Evolutionary conservation across 345 rosid genomes (phyloP).

Genomic region (Hevea brasiliensis): DNA sequence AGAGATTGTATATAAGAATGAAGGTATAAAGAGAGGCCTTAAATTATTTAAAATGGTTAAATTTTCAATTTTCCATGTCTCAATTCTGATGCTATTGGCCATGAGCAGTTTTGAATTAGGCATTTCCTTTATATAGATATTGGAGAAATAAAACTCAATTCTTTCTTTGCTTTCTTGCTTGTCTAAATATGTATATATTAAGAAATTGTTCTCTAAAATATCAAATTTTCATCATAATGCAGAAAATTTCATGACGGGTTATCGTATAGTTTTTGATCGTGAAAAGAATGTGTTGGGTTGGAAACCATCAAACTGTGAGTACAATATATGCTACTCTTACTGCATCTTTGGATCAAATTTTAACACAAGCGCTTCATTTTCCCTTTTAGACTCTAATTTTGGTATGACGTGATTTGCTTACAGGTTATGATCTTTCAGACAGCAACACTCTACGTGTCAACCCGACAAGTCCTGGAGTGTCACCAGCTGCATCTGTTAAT

Average conservation of each 20-base stretch:
- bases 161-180: not conserved
- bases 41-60: too few species aligned
- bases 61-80: too few species aligned
- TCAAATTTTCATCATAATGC: conserved; percentile 19
- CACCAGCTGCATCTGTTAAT: conserved; percentile 56
- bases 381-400: not conserved
- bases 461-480: conserved; percentile 39
- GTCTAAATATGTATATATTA: not conserved
- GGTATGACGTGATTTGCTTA: not conserved
- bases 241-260: conserved; percentile 89
- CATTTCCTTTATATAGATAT: not conserved
- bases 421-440: conserved; percentile 43
- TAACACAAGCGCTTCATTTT: not conserved
- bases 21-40: too few species aligned
- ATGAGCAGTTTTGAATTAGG: too few species aligned
- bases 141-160: not conserved
- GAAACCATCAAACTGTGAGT: conserved; percentile 75
- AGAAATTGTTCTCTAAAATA: conserved; percentile 6
- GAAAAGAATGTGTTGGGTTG: conserved; percentile 66
- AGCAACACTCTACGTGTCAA: conserved; percentile 38
- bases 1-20: too few species aligned
- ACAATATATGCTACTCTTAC: not conserved
- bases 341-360: not conserved
- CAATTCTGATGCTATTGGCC: too few species aligned
- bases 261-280: conserved; percentile 64